phyloP scores from a whole-genome alignment of 169 alveolate species.

The Eimeria maxima region DNA sequence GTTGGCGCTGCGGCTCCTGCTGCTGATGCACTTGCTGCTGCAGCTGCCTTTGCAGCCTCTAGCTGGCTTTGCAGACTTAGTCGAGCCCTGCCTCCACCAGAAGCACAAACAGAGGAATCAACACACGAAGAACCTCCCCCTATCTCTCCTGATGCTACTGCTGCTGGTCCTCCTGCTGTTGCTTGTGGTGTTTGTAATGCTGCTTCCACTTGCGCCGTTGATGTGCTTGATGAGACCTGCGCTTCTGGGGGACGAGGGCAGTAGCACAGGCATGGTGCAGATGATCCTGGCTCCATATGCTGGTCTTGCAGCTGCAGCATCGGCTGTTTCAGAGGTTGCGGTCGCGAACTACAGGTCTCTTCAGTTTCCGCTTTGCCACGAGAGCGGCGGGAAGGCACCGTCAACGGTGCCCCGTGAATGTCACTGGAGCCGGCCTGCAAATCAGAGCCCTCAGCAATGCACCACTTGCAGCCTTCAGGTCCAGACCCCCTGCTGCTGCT shows the following conservation, averaged over 20 bases:
- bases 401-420: neutral
- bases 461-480: conserved; percentile 23
- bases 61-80: conserved; percentile 7
- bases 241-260: neutral
- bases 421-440: neutral
- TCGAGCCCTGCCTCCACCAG: neutral
- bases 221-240: neutral
- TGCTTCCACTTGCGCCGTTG: too few species aligned
- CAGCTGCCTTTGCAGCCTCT: conserved; percentile 29
- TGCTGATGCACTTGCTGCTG: neutral
- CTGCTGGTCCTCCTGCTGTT: neutral
- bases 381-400: neutral
- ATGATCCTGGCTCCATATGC: neutral
- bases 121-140: neutral
- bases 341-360: neutral
- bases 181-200: neutral
- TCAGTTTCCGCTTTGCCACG: neutral
- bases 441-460: neutral
- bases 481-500: neutral
- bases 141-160: neutral
- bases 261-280: neutral
- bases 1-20: neutral
- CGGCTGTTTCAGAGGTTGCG: neutral
- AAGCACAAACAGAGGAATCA: neutral
- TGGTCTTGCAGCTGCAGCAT: neutral